Percentiles rank a stretch among this genome's conserved stretches.
These are phyloP conservation scores for Aspergillus brunneoviolaceus DNA, from an alignment of 2,329 filamentous ascomycete genomes.

Conservation along the genomic window DNA sequence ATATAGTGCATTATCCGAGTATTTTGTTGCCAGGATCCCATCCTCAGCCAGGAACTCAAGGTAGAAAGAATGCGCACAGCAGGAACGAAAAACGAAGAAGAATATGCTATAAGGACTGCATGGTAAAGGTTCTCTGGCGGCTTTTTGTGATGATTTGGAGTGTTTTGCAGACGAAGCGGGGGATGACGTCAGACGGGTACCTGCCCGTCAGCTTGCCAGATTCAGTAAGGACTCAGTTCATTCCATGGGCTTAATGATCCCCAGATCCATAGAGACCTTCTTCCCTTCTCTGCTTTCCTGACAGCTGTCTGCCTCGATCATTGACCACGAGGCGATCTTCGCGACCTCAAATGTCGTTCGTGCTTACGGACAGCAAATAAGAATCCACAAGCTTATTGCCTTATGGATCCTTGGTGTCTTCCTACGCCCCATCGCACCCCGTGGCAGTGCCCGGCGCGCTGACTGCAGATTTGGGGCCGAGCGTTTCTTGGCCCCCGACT, in stretches of 20 bases:
- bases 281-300: background rate
- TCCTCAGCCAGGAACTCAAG: slow-evolving; percentile 7
- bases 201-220: background rate
- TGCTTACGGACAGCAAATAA: background rate
- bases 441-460: slow-evolving; percentile 14
- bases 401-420: slow-evolving; percentile 1
- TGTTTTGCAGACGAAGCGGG: slow-evolving; percentile 1
- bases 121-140: background rate
- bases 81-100: background rate
- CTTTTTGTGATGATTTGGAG: background rate
- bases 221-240: background rate
- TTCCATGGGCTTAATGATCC: background rate
- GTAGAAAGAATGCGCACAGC: background rate
- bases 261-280: background rate
- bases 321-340: background rate
- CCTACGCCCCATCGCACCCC: slow-evolving; percentile 11
- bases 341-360: no score
- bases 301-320: background rate
- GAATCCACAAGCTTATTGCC: background rate
- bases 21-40: slow-evolving; percentile 28
- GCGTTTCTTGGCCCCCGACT: slow-evolving; percentile 3
- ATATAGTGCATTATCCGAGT: slow-evolving; percentile 30
- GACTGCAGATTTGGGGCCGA: slow-evolving; percentile 2
- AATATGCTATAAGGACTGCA: background rate
- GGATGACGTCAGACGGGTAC: slow-evolving; percentile 7